A percentile compares a stretch with the other conserved stretches of the same genome.
These are phyloP conservation scores for Apiotrichum montevideense DNA, from an alignment of 1,284 basidiomycete genomes.

Conservation along the genomic window DNA sequence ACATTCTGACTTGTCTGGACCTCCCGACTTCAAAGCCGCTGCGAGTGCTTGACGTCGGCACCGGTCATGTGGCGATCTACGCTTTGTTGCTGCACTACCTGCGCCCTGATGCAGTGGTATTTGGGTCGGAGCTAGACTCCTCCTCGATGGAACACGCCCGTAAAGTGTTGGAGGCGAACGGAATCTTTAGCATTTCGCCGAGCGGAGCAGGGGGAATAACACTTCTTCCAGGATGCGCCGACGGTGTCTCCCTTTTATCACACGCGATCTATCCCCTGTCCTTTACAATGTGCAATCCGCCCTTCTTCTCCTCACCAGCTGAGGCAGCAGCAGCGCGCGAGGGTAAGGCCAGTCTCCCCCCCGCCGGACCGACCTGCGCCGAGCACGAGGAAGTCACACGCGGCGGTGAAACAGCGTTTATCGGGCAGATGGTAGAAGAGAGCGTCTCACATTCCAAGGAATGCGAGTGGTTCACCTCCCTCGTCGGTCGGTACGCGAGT, in stretches of 20 bases:
- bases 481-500: constrained; percentile 79
- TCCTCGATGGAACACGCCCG: constrained; percentile 55
- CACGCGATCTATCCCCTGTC: not conserved
- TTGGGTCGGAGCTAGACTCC: constrained; percentile 65
- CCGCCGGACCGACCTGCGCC: constrained; percentile 73
- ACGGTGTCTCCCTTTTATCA: not conserved
- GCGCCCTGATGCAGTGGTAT: constrained; percentile 55
- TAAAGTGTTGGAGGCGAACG: constrained; percentile 56
- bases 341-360: constrained; percentile 59
- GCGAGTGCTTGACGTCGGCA: constrained; percentile 59
- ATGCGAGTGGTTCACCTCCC: constrained; percentile 69
- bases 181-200: constrained; percentile 36
- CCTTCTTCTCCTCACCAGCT: constrained; percentile 70
- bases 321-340: constrained; percentile 61
- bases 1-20: constrained; percentile 66
- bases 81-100: constrained; percentile 65
- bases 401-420: constrained; percentile 79
- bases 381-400: constrained; percentile 76
- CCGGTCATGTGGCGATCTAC: constrained; percentile 85
- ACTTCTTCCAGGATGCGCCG: not conserved
- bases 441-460: constrained; percentile 52
- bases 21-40: constrained; percentile 13
- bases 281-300: constrained; percentile 92
- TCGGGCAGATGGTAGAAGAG: constrained; percentile 70
- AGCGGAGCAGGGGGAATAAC: not conserved